Conservation (phyloP, 257 asterid species). For the Rehmannia glutinosa region DNA sequence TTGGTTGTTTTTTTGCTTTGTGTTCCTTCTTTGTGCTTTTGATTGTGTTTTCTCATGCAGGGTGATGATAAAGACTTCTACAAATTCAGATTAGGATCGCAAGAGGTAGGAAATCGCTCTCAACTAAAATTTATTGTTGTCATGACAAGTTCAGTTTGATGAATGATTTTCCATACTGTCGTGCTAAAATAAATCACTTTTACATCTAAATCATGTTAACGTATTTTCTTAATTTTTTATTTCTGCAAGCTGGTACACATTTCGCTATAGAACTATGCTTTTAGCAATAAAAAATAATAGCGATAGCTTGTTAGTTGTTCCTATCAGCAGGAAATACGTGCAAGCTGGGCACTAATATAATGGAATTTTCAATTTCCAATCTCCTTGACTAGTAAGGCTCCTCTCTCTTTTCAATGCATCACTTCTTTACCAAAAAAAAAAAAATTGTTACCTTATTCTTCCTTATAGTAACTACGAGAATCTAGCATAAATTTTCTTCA, state of each 20-base stretch:
- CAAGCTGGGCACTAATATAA: neutral
- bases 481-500: neutral
- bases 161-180: neutral
- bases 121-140: neutral
- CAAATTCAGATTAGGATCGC: conserved; percentile 84
- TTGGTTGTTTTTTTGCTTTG: conserved; percentile 13
- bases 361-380: too few species aligned
- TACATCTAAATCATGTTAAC: neutral
- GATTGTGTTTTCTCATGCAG: conserved; percentile 40
- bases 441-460: neutral
- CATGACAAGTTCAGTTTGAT: conserved; percentile 1
- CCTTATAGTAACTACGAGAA: neutral
- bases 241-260: neutral
- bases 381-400: too few species aligned
- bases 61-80: conserved; percentile 91
- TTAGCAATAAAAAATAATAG: neutral
- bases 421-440: neutral
- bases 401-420: neutral
- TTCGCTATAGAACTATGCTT: neutral
- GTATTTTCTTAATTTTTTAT: neutral
- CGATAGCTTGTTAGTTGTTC: neutral
- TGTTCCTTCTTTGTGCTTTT: conserved; percentile 8
- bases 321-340: neutral
- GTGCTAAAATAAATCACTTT: conserved; percentile 11
- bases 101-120: conserved; percentile 50